Percentiles rank a stretch among this genome's conserved stretches.
These are phyloP conservation scores for Anthracocystis setariae DNA, from an alignment of 1,284 basidiomycete species.

Conservation along the genomic window DNA sequence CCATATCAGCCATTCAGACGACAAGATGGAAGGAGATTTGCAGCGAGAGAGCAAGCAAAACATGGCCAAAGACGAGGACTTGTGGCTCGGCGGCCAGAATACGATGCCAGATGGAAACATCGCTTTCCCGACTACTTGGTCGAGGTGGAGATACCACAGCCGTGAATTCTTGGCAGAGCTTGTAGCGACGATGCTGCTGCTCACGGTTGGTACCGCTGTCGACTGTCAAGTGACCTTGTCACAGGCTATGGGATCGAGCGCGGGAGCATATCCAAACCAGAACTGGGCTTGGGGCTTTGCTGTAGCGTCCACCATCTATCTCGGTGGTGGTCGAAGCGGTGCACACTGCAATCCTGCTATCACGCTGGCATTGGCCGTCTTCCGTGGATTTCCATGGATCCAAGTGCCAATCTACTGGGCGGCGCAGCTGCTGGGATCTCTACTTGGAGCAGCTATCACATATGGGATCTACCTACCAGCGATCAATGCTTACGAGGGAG, in stretches of 20 bases:
- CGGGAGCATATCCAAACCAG: conserved; percentile 40
- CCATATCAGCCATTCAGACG: too few relatives aligned
- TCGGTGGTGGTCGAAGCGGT: conserved; percentile 55
- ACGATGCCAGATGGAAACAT: conserved; percentile 19
- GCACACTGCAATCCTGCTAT: conserved; percentile 53
- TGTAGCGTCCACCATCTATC: conserved; percentile 54
- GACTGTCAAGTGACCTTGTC: conserved; percentile 59
- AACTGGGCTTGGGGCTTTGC: conserved; percentile 59
- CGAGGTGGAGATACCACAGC: conserved; percentile 24
- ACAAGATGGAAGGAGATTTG: too few relatives aligned
- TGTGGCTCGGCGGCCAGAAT: conserved; percentile 31
- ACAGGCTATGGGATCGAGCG: conserved; percentile 21
- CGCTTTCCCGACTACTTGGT: conserved; percentile 24
- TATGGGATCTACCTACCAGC: conserved; percentile 82
- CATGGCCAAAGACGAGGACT: conserved; percentile 3
- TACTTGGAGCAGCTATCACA: conserved; percentile 76
- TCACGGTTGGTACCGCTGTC: conserved; percentile 57
- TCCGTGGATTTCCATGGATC: conserved; percentile 80
- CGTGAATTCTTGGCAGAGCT: conserved; percentile 34
- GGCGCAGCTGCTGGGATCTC: conserved; percentile 78
- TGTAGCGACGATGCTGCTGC: conserved; percentile 39
- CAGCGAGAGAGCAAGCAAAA: not conserved
- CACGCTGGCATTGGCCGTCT: conserved; percentile 76
- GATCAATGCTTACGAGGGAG: conserved; percentile 78
- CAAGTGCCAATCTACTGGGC: conserved; percentile 80